Percentiles rank a stretch among this genome's conserved stretches.
These are phyloP conservation scores for Chlorella sp. DNA, from an alignment of 139 green algal genomes.

Conservation along the genomic window DNA sequence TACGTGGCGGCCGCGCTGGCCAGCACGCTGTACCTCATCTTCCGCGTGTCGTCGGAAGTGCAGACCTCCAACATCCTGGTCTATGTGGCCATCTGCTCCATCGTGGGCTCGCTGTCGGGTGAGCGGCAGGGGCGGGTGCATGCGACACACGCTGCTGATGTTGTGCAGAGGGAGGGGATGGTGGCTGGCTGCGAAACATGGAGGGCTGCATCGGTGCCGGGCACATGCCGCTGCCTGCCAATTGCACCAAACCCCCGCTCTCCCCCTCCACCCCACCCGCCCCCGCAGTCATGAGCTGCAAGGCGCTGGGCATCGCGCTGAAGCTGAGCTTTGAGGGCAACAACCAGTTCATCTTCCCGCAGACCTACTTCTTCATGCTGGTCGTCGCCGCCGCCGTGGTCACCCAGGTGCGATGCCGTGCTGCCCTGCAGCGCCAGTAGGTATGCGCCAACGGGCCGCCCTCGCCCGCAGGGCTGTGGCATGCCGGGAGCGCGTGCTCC, in stretches of 20 bases:
- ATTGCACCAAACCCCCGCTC: no score
- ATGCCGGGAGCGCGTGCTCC: no score
- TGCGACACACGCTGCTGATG: no score
- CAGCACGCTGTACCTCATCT: conserved; percentile 73
- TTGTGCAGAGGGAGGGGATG: no score
- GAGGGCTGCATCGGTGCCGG: no score
- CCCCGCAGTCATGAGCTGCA: conserved; percentile 91
- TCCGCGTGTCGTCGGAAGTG: conserved; percentile 65
- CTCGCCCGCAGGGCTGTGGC: no score
- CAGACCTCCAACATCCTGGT: conserved; percentile 89
- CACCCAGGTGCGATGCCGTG: conserved; percentile 85
- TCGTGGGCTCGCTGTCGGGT: conserved; percentile 88
- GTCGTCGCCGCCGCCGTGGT: conserved; percentile 89
- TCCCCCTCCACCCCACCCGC: neutral
- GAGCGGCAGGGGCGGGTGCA: neutral
- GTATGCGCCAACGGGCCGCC: no score
- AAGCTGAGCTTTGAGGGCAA: conserved; percentile 95
- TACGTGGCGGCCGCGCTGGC: conserved; percentile 75
- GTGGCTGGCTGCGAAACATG: no score
- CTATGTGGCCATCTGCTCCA: conserved; percentile 95
- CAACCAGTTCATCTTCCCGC: conserved; percentile 88
- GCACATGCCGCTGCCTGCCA: no score
- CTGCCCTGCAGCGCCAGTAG: no score
- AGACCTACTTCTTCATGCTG: conserved; percentile 79
- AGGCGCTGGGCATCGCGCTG: conserved; percentile 95